A percentile compares a stretch with the other conserved stretches of the same genome.
These are phyloP conservation scores for Pichia sp. DNA, from an alignment of 1,139 yeast genomes.

Conservation along the genomic window DNA sequence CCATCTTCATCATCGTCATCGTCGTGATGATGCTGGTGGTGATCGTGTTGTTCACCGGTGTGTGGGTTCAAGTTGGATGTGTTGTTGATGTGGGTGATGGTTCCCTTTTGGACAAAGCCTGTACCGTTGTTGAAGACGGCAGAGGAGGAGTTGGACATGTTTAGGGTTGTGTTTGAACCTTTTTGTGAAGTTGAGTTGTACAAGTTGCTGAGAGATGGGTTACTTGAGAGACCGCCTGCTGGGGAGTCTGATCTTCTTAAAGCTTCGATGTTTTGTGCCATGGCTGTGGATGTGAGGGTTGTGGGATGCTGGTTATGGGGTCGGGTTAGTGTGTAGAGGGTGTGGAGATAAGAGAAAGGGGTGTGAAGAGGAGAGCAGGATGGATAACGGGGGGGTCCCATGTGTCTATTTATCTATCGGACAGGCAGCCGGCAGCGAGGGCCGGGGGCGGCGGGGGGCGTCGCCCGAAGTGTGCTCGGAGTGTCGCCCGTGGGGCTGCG, in stretches of 20 bases:
- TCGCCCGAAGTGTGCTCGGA: too few relatives aligned
- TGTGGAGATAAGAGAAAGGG: too few relatives aligned
- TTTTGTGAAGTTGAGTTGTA: slow-evolving; percentile 15
- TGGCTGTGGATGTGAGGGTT: neutral
- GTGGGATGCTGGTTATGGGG: too few relatives aligned
- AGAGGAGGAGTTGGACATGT: slow-evolving; percentile 8
- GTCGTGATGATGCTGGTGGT: too few relatives aligned
- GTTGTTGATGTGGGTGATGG: slow-evolving; percentile 8
- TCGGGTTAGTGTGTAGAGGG: too few relatives aligned
- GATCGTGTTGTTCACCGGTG: neutral
- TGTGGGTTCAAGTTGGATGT: neutral
- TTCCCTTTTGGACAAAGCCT: slow-evolving; percentile 14
- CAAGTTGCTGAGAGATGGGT: slow-evolving; percentile 10
- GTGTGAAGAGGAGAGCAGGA: too few relatives aligned
- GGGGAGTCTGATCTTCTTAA: neutral
- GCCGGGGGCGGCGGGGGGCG: too few relatives aligned
- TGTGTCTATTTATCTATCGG: too few relatives aligned
- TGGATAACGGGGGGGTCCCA: too few relatives aligned
- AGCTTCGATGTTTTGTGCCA: slow-evolving; percentile 7
- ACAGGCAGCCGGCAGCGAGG: too few relatives aligned
- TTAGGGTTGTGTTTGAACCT: slow-evolving; percentile 11
- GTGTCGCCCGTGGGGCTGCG: too few relatives aligned
- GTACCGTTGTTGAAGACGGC: slow-evolving; percentile 12
- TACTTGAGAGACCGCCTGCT: neutral
- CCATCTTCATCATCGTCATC: slow-evolving; percentile 8